A percentile compares a stretch with the other conserved stretches of the same genome.
Evolutionary conservation across 2,329 filamentous ascomycete species (phyloP).

Genomic region (Colletotrichum paranaense): DNA sequence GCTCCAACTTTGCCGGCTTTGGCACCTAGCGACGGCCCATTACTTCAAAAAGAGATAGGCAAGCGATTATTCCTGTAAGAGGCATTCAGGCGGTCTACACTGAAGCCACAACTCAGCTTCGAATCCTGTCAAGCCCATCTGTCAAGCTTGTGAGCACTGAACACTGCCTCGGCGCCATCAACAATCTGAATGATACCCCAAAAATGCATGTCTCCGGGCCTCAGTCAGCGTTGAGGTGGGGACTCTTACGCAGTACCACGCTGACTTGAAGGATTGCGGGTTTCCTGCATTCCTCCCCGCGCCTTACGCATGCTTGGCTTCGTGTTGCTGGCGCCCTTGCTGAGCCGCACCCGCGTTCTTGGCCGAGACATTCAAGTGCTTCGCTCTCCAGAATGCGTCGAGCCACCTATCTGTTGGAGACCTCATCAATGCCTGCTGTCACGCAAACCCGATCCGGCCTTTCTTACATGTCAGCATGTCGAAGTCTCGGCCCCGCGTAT

Average conservation of each 20-base stretch:
- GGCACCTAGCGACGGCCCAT: background rate
- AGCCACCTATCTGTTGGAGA: background rate
- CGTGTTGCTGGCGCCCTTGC: background rate
- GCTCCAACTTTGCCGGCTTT: background rate
- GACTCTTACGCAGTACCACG: background rate
- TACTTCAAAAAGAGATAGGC: background rate
- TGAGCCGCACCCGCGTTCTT: constrained; percentile 9
- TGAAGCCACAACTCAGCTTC: background rate
- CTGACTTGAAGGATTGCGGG: background rate
- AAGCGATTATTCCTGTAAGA: background rate
- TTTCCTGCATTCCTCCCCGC: background rate
- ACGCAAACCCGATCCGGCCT: background rate
- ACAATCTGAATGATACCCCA: background rate
- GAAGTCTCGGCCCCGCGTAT: background rate
- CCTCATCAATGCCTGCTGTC: background rate
- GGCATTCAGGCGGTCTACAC: background rate
- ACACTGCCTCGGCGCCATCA: background rate
- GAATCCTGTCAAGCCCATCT: background rate
- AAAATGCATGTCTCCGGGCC: background rate
- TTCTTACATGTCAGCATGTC: background rate
- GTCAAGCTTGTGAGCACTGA: constrained; percentile 4
- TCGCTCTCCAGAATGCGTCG: background rate
- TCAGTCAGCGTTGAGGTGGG: background rate
- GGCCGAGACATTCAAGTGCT: background rate
- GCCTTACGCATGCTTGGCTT: constrained; percentile 2